Evolutionary conservation across 495 filamentous ascomycete species (phyloP), one percentile per base, ranked within the genome.

Genomic region (Penicillium pancosmium): DNA sequence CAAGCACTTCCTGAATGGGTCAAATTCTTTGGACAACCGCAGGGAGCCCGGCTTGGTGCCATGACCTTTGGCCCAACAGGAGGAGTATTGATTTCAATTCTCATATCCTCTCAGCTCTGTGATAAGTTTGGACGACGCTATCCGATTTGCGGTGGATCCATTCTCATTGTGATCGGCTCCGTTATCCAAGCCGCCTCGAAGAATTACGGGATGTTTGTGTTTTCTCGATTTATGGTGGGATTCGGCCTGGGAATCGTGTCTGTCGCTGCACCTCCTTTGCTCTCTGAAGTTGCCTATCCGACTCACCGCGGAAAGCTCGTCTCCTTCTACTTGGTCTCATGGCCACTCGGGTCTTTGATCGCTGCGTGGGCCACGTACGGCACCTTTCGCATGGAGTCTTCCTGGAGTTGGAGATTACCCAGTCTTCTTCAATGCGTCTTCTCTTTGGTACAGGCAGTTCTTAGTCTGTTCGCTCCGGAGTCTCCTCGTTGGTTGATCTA

Each of bases 121-220:
- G 72, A 75, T 9, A 57, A 51, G 21, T 62, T 66, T 13, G 66
- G 70, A n/a, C 61, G 76, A 27, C 69, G 67, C 49, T 48, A 53
- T 11, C 61, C 67, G 47, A 85, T 88, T 56, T 71, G 76, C 51
- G 70, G 82, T 51, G 85, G 85, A 44, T 82, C 82, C 43, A 65
- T 76, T 3, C 79, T 86, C 62, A 86, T 86, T 81, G 82, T 86
- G 55, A 68, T 83, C 33, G 85, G 84, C 50, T 75, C 67, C 5
- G 59, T 84, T 18, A 66, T 86, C 19, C 84, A 88, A 68, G 76
- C 77, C 50, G 72, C 73, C 5, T 73, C 76, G 40, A 67, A 76
- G 25, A 76, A 80, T 57, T 73, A 85, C 36, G 74, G 70, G 38
- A 74, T 80, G 76, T 77, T 78, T 57, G 59, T 76, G 18, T 63